These are phyloP conservation scores for Fonsecaea erecta DNA, from an alignment of 2,329 filamentous ascomycete genomes.

Conservation along the genomic window DNA sequence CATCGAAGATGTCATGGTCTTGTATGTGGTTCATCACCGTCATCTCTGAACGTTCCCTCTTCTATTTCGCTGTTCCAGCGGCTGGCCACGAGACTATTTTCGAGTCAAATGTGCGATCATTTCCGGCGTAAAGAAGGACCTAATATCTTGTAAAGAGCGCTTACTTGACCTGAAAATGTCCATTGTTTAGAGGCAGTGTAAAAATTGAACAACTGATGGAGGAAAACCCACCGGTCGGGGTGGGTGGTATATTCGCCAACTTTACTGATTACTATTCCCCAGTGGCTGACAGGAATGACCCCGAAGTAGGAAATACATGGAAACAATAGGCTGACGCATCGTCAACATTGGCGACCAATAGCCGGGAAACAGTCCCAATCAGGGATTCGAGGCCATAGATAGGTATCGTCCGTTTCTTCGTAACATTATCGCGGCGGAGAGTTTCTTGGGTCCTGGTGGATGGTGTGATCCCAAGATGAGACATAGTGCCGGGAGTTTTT, in stretches of 20 bases:
- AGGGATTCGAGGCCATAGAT: background rate
- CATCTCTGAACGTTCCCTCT: background rate
- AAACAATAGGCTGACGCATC: background rate
- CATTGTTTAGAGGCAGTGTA: background rate
- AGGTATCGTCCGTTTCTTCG: background rate
- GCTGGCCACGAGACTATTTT: background rate
- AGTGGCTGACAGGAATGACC: constrained; percentile 2
- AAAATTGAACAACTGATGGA: background rate
- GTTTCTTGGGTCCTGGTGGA: background rate
- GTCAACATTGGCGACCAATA: background rate
- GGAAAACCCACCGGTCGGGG: background rate
- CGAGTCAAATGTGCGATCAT: background rate
- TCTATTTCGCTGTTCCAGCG: background rate
- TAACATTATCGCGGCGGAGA: background rate
- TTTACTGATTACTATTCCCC: constrained; percentile 17
- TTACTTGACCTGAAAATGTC: background rate
- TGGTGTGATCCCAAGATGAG: background rate
- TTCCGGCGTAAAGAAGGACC: background rate
- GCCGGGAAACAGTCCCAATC: background rate
- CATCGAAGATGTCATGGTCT: constrained; percentile 2
- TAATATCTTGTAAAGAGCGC: background rate
- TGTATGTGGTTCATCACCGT: background rate
- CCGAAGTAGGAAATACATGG: background rate
- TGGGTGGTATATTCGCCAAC: background rate
- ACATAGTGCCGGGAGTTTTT: background rate